Base-by-base conservation (phyloP, 148 eudicot genomes). In the Chenopodium berlandieri region DNA sequence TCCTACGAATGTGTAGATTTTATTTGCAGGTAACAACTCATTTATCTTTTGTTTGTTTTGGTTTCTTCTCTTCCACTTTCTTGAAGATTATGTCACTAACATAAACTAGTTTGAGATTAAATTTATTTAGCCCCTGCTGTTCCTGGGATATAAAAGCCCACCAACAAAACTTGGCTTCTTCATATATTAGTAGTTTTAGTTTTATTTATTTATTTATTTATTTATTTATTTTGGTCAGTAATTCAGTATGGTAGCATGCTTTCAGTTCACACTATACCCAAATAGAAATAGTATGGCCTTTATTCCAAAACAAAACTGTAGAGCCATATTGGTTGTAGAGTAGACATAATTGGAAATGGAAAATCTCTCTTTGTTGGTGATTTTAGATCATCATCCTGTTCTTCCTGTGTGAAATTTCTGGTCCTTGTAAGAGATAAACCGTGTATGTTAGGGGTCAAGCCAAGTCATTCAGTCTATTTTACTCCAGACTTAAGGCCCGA, bases 1-100 rank as follows among this genome's bases (percentile, higher is more conserved):
- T 85, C 74, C 75, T 90, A 31, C 89, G 91, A 69, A 89, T 89
- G 31, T 88, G 86, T 72, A 83, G 56, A 79, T 84, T 83, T 40
- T 90, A 88, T 85, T 70, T 89, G 84, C 23, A 81, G 93, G 91
- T 90, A 84, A 70, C 52, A 4, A 10, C 78, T 62, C 66, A n/a
- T 25, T 37, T 17, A 56, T 56, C 62, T 48, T 25, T 3, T 31
- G 12, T 52, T 9, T 40, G 70, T 83, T 44, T 69, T 14, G 68
- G 65, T 56, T 75, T 56, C 17, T 71, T 1, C 64, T 56, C 19
- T n/a, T 14, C 71, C 32, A 58, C 32, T n/a, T 69, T 32, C 62
- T 32, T 79, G 74, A 25, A 16, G 25, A 10, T 11, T 27, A 68
- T 13, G 14, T 27, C 14, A 13, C 54, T 50, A 11, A 50, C 54